Evolutionary conservation across 1,284 basidiomycete genomes (phyloP), one percentile per base, ranked within the genome.

Genomic region (Austroboletus novae-zelandiae): DNA sequence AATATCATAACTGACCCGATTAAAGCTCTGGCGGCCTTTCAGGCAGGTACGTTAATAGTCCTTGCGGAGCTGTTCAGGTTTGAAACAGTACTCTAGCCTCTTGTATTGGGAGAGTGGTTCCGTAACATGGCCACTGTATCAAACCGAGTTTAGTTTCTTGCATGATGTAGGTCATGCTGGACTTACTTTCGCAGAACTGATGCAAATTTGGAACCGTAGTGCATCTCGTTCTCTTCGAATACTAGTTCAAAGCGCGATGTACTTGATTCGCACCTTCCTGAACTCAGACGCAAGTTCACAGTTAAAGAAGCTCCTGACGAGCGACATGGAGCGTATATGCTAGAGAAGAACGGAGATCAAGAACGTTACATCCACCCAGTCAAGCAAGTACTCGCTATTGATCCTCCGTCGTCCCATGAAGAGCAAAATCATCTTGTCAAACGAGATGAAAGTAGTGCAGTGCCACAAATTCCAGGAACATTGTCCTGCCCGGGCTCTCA

Each of bases 1-100:
- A 14, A n/a, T n/a, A 10, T 29, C 37, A 29, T 5, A 2, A 40
- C 37, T 46, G 30, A 46, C 27, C 13, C 37, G 27, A 20, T 17
- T 18, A n/a, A 5, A 46, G 45, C 7, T 46, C 15, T 20, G 45
- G 45, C 1, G 45, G 45, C 7, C 45, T 46, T 32, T 40, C 45
- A 4, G 45, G 45, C 36, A 46, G 37, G 45, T 40, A 37, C 27
- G 45, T 40, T n/a, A n/a, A n/a, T n/a, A n/a, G n/a, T n/a, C n/a
- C n/a, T n/a, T n/a, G n/a, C n/a, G n/a, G n/a, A n/a, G n/a, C n/a
- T n/a, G n/a, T n/a, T n/a, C n/a, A n/a, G 17, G 17, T 7, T 30
- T 30, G 29, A 30, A 30, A 30, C 29, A 30, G 7, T 2, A 36
- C 23, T 30, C n/a, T 11, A 45, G 44, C 15, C 37, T 46, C 27